Percentiles rank a stretch among this genome's conserved stretches.
phyloP scores from a whole-genome alignment of 2,329 filamentous ascomycete genomes.

The Fusarium metavorans region DNA sequence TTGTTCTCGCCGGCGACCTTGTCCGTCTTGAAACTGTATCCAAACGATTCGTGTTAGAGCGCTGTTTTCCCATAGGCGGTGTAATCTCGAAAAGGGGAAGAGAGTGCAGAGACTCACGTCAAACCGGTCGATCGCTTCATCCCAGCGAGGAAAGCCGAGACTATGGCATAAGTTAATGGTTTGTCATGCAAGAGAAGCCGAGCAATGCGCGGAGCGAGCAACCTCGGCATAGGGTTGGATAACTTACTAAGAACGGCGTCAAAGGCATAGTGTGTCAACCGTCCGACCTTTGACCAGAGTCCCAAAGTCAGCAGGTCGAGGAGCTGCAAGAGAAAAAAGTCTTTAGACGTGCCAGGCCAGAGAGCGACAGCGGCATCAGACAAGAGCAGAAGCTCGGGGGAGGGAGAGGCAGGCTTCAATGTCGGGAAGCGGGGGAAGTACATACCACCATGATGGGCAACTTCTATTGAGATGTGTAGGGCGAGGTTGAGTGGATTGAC shows the following conservation, averaged over 20 bases:
- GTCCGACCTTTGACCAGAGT: constrained; percentile 85
- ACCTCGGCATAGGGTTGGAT: not conserved
- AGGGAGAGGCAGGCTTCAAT: not conserved
- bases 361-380: constrained; percentile 30
- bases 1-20: constrained; percentile 83
- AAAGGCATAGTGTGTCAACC: constrained; percentile 93
- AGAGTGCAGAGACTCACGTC: constrained; percentile 77
- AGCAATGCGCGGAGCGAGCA: not conserved
- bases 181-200: not conserved
- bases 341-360: constrained; percentile 50
- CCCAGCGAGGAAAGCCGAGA: constrained; percentile 95
- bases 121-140: constrained; percentile 97
- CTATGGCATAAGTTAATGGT: constrained; percentile 56
- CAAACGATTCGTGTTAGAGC: constrained; percentile 53
- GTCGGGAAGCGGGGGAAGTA: constrained; percentile 18
- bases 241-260: constrained; percentile 90
- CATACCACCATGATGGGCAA: constrained; percentile 51
- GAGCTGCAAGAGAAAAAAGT: constrained; percentile 58
- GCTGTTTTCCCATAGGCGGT: constrained; percentile 1
- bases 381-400: constrained; percentile 36
- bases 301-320: constrained; percentile 77
- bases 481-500: constrained; percentile 2
- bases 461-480: not conserved
- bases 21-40: constrained; percentile 88
- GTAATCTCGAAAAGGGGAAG: not conserved